Evolutionary conservation across 805 yeast genomes (phyloP).

Genomic region (Helenozyma baotianmanensis): DNA sequence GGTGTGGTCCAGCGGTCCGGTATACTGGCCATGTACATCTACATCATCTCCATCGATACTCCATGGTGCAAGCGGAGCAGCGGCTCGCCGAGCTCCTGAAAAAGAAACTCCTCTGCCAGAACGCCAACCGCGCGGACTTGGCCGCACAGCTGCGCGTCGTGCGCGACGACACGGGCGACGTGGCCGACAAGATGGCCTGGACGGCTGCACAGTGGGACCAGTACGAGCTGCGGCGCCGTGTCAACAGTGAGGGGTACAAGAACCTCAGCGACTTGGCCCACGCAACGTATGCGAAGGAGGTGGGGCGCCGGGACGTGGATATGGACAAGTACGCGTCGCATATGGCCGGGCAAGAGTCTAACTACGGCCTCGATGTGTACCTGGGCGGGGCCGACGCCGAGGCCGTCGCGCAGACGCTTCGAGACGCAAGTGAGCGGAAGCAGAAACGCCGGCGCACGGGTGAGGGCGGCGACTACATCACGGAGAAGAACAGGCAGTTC

Average conservation of each 20-base stretch:
- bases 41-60: no score
- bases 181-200: constrained; percentile 14
- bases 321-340: constrained; percentile 40
- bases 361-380: constrained; percentile 20
- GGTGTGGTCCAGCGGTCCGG: no score
- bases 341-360: constrained; percentile 17
- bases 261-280: constrained; percentile 57
- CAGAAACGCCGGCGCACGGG: constrained; percentile 31
- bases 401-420: constrained; percentile 27
- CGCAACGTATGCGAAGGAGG: constrained; percentile 52
- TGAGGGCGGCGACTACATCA: constrained; percentile 45
- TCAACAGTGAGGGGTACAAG: constrained; percentile 32
- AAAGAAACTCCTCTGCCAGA: constrained; percentile 1
- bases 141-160: constrained; percentile 1
- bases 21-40: no score
- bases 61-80: no score
- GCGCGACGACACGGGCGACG: neutral
- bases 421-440: constrained; percentile 32
- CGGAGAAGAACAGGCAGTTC: constrained; percentile 70
- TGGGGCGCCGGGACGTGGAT: constrained; percentile 32
- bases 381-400: constrained; percentile 29
- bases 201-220: constrained; percentile 61
- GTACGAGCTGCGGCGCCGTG: constrained; percentile 4
- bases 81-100: constrained; percentile 2
- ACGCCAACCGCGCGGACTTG: neutral